Conservation (phyloP, 768 basidiomycete species). For the Leccinum subgranulosum region DNA sequence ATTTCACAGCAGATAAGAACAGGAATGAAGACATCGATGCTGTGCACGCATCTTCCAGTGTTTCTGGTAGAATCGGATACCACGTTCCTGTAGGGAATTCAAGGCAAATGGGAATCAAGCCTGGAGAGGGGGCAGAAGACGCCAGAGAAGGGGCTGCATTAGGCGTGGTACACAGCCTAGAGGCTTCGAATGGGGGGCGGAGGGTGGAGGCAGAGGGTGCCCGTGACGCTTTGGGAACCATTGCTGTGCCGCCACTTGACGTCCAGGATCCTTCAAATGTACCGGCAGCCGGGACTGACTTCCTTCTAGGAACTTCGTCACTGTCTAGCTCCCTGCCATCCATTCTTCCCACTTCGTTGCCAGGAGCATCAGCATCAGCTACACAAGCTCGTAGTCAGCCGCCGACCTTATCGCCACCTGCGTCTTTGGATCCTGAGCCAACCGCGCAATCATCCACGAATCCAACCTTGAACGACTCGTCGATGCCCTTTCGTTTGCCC, state of each 20-base stretch:
- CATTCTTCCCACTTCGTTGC: slow-evolving; percentile 4
- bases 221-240: slow-evolving; percentile 17
- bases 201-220: slow-evolving; percentile 19
- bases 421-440: slow-evolving; percentile 2
- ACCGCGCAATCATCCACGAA: not conserved
- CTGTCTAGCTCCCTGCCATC: slow-evolving; percentile 6
- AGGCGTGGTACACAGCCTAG: slow-evolving; percentile 22
- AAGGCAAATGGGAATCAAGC: not conserved
- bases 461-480: slow-evolving; percentile 13
- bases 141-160: slow-evolving; percentile 11
- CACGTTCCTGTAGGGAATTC: not conserved
- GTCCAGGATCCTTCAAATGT: slow-evolving; percentile 25
- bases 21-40: not conserved
- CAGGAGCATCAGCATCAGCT: slow-evolving; percentile 2
- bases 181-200: slow-evolving; percentile 14
- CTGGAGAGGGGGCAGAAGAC: slow-evolving; percentile 3
- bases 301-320: slow-evolving; percentile 14
- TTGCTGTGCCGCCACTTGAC: slow-evolving; percentile 23
- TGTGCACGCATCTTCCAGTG: slow-evolving; percentile 2
- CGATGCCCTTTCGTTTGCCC: slow-evolving; percentile 32
- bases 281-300: slow-evolving; percentile 3
- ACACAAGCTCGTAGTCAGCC: slow-evolving; percentile 1
- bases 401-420: slow-evolving; percentile 2
- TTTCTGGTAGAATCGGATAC: slow-evolving; percentile 1
- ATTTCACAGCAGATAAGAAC: slow-evolving; percentile 4